Conservation (phyloP, 1,139 yeast species). For the Taiozyma sp. region DNA sequence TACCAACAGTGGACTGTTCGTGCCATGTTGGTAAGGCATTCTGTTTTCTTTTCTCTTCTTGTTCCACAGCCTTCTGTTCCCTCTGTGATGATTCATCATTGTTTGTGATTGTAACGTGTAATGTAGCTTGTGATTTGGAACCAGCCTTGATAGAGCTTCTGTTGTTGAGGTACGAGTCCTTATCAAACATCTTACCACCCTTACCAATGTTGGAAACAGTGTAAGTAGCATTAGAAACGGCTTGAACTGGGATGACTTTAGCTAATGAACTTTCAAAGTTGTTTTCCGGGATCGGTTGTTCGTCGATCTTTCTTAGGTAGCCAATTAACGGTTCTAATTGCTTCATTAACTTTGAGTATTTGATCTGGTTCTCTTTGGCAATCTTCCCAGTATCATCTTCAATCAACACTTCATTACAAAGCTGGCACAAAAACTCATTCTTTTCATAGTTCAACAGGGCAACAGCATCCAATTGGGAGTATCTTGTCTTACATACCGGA, state of each 20-base stretch:
- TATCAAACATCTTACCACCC: constrained; percentile 33
- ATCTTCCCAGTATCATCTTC: constrained; percentile 90
- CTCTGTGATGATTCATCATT: constrained; percentile 70
- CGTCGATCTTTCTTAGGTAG: constrained; percentile 81
- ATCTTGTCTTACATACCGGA: constrained; percentile 76
- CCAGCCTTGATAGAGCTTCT: constrained; percentile 34
- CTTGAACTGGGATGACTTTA: constrained; percentile 78
- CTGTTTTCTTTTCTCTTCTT: constrained; percentile 75
- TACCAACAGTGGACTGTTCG: constrained; percentile 81
- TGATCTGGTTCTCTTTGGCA: constrained; percentile 76
- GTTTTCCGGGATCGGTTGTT: constrained; percentile 78
- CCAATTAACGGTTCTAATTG: constrained; percentile 88
- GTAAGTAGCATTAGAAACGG: constrained; percentile 60
- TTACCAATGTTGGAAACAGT: constrained; percentile 40
- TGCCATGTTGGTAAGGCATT: constrained; percentile 98
- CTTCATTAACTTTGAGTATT: constrained; percentile 76
- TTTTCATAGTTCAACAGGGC: constrained; percentile 74
- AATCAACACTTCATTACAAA: constrained; percentile 66
- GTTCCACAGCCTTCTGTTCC: constrained; percentile 62
- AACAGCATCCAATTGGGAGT: constrained; percentile 83
- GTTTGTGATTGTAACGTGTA: constrained; percentile 88
- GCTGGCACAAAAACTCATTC: constrained; percentile 77
- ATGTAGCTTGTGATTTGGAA: constrained; percentile 49
- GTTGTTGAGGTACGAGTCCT: constrained; percentile 31
- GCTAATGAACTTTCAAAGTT: constrained; percentile 77